Conservation (phyloP, 176 grass and related monocot species). For the Aegilops bicornis region DNA sequence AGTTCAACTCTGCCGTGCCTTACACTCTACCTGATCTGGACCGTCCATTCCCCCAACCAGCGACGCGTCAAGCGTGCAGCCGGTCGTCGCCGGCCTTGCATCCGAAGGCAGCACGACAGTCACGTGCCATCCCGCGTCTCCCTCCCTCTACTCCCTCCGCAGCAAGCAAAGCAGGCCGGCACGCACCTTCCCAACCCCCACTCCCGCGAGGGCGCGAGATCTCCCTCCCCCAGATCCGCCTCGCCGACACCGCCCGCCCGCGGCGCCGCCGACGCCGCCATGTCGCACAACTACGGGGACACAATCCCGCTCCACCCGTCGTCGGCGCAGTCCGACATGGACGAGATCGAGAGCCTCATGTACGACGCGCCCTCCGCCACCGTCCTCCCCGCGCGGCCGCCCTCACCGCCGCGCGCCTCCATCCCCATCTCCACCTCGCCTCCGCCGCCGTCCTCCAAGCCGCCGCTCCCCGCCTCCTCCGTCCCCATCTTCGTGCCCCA, state of each 20-base stretch:
- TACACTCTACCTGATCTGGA: not conserved
- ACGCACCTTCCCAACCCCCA: not conserved
- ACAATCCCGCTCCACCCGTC: slow-evolving; percentile 92
- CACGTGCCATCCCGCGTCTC: slow-evolving; percentile 13
- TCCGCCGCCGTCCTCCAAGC: slow-evolving; percentile 21
- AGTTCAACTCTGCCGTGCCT: not conserved
- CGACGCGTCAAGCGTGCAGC: not conserved
- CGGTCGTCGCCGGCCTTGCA: not conserved
- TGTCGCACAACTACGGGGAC: slow-evolving; percentile 80
- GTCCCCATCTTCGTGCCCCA: slow-evolving; percentile 52
- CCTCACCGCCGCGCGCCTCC: slow-evolving; percentile 77
- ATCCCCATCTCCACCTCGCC: slow-evolving; percentile 73
- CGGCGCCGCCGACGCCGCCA: slow-evolving; percentile 29
- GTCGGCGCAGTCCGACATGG: slow-evolving; percentile 96
- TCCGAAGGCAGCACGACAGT: not conserved
- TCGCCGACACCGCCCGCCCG: not conserved
- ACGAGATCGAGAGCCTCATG: slow-evolving; percentile 99
- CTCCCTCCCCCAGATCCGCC: slow-evolving; percentile 39
- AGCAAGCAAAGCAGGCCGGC: slow-evolving; percentile 10
- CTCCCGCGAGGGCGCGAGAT: slow-evolving; percentile 49
- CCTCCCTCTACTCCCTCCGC: too few species aligned
- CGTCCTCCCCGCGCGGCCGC: slow-evolving; percentile 74
- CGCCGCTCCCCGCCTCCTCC: slow-evolving; percentile 45
- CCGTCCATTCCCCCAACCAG: not conserved
- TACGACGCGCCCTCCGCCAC: slow-evolving; percentile 64